Evolutionary conservation across 768 basidiomycete genomes (phyloP).

Genomic region (Boletus bicolor): DNA sequence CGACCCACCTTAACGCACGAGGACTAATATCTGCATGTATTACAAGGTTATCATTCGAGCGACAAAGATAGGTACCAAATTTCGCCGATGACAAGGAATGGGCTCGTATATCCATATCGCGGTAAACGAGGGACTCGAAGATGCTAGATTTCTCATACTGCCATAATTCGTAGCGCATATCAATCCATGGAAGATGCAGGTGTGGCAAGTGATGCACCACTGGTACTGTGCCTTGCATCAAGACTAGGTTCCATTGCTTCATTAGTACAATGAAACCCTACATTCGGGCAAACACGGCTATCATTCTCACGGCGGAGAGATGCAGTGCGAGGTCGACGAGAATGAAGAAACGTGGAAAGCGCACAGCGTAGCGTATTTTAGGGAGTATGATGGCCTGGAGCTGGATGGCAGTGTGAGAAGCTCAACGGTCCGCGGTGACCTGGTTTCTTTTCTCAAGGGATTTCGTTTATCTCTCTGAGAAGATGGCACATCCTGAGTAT

Average conservation of each 20-base stretch:
- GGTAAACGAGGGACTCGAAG: constrained; percentile 11
- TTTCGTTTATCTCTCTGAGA: constrained; percentile 15
- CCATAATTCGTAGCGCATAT: constrained; percentile 4
- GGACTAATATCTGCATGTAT: constrained; percentile 11
- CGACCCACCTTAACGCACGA: constrained; percentile 32
- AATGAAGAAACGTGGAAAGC: constrained; percentile 13
- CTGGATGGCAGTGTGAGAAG: constrained; percentile 1
- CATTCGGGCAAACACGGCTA: constrained; percentile 11
- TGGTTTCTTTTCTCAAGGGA: constrained; percentile 8
- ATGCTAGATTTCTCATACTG: constrained; percentile 3
- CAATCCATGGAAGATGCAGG: constrained; percentile 17
- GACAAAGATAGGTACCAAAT: constrained; percentile 7
- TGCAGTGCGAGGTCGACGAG: constrained; percentile 4
- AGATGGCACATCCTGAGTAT: constrained; percentile 6
- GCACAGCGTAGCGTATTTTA: neutral
- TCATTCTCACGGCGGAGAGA: constrained; percentile 10
- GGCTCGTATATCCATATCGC: constrained; percentile 16
- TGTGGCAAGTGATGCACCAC: constrained; percentile 6
- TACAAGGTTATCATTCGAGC: constrained; percentile 4
- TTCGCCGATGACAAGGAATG: constrained; percentile 3
- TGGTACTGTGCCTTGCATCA: constrained; percentile 13
- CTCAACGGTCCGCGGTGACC: constrained; percentile 13
- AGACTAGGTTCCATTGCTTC: constrained; percentile 24
- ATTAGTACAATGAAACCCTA: constrained; percentile 27
- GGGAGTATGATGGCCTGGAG: constrained; percentile 1